A percentile compares a stretch with the other conserved stretches of the same genome.
Conservation (phyloP, 768 basidiomycete species). For the Phylloporus sp. region DNA sequence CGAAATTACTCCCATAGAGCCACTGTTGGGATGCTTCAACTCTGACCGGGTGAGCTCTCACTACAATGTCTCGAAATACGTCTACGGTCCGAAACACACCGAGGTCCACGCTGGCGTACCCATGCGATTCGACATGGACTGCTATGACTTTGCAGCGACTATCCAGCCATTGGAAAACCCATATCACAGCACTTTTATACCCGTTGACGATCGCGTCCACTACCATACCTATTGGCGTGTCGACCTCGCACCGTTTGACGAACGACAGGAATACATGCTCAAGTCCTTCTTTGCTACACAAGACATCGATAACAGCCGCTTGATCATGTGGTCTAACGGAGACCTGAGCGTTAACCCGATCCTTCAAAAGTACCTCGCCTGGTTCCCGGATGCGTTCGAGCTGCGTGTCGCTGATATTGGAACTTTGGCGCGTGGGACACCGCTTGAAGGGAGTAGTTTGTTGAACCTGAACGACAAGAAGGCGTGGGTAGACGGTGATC, state of each 20-base stretch:
- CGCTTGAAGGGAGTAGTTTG: slow-evolving; percentile 61
- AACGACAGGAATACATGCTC: slow-evolving; percentile 86
- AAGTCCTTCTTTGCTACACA: slow-evolving; percentile 95
- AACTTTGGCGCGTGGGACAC: slow-evolving; percentile 68
- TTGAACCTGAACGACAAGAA: slow-evolving; percentile 64
- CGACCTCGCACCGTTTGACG: slow-evolving; percentile 78
- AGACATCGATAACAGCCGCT: slow-evolving; percentile 52
- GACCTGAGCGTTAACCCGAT: slow-evolving; percentile 56
- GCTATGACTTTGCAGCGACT: slow-evolving; percentile 90
- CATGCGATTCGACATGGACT: slow-evolving; percentile 79
- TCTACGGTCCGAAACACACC: slow-evolving; percentile 62
- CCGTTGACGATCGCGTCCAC: slow-evolving; percentile 46
- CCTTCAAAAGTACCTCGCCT: slow-evolving; percentile 53
- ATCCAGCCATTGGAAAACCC: slow-evolving; percentile 41
- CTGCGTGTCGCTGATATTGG: slow-evolving; percentile 67
- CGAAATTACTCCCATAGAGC: slow-evolving; percentile 64
- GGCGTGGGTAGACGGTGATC: slow-evolving; percentile 95
- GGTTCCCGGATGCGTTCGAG: slow-evolving; percentile 69
- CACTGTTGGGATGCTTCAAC: slow-evolving; percentile 74
- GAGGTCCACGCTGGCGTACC: slow-evolving; percentile 80
- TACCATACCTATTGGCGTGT: slow-evolving; percentile 95
- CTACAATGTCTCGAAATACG: slow-evolving; percentile 64
- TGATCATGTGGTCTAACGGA: slow-evolving; percentile 93
- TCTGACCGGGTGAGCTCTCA: slow-evolving; percentile 50
- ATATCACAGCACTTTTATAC: slow-evolving; percentile 8